These are phyloP conservation scores for Scheffersomyces segobiensis DNA, from an alignment of 1,139 yeast species.

Conservation along the genomic window DNA sequence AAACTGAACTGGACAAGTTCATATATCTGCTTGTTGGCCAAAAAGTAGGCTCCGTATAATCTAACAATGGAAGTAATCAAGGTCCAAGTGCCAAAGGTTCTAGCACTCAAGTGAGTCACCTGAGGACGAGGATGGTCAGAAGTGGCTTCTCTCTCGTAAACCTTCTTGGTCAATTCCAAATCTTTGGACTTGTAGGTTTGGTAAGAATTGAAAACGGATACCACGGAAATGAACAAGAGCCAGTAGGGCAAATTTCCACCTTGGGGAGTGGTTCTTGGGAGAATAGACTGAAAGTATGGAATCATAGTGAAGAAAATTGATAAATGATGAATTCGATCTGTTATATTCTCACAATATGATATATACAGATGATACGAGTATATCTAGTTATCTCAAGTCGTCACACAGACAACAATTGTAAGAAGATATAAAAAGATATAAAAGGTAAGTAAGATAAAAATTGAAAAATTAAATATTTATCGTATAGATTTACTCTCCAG, in stretches of 20 bases:
- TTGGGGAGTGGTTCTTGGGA: slow-evolving; percentile 29
- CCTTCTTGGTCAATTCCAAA: slow-evolving; percentile 70
- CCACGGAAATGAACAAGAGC: slow-evolving; percentile 69
- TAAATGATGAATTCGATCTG: neutral
- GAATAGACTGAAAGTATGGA: slow-evolving; percentile 17
- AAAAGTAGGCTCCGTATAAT: slow-evolving; percentile 78
- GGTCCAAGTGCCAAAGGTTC: slow-evolving; percentile 99
- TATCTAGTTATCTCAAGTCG: neutral
- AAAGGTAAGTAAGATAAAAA: too few species aligned
- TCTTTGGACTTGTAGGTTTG: slow-evolving; percentile 81
- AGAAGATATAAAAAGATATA: neutral
- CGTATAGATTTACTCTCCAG: neutral
- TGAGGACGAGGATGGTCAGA: slow-evolving; percentile 27
- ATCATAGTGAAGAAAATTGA: slow-evolving; percentile 9
- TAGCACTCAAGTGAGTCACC: slow-evolving; percentile 76
- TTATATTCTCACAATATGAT: neutral
- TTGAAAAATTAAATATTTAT: neutral
- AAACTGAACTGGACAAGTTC: slow-evolving; percentile 83
- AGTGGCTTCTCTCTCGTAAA: slow-evolving; percentile 66
- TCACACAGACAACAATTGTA: neutral
- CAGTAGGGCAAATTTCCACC: slow-evolving; percentile 49
- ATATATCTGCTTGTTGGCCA: slow-evolving; percentile 64
- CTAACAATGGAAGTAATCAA: slow-evolving; percentile 81
- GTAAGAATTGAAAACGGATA: slow-evolving; percentile 83
- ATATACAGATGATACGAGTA: neutral